Percentiles rank a stretch among this genome's conserved stretches.
phyloP scores from a whole-genome alignment of 805 yeast species.

The Clavispora carvajalis region DNA sequence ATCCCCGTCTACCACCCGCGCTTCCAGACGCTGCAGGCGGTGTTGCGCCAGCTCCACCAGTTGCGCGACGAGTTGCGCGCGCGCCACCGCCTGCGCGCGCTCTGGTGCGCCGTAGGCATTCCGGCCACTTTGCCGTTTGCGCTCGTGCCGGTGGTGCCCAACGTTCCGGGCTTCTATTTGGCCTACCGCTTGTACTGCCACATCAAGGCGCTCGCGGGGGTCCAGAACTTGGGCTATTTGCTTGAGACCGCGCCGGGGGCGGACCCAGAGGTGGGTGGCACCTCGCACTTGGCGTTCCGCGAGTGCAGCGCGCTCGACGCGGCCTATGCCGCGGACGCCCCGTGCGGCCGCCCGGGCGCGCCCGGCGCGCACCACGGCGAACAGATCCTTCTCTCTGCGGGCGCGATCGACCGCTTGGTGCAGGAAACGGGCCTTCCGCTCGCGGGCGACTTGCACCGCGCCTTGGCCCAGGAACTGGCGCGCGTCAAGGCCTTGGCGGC shows the following conservation, averaged over 20 bases:
- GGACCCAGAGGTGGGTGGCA: conserved; percentile 6
- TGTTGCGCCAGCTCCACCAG: conserved; percentile 35
- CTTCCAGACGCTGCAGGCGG: conserved; percentile 26
- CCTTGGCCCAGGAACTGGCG: conserved; percentile 49
- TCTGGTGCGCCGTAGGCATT: conserved; percentile 50
- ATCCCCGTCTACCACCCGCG: conserved; percentile 37
- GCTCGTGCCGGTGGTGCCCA: conserved; percentile 80
- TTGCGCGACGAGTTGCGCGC: conserved; percentile 42
- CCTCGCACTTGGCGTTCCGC: conserved; percentile 12
- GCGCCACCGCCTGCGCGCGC: conserved; percentile 52
- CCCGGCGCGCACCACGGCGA: conserved; percentile 19
- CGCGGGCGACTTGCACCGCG: conserved; percentile 42
- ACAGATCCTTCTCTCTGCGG: conserved; percentile 40
- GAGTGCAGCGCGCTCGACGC: conserved; percentile 13
- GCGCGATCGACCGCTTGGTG: conserved; percentile 42
- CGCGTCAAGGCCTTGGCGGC: conserved; percentile 14
- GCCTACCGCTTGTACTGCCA: conserved; percentile 81
- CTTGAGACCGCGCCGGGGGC: conserved; percentile 26
- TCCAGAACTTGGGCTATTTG: conserved; percentile 58
- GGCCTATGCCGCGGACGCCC: conserved; percentile 6
- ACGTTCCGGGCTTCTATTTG: conserved; percentile 85
- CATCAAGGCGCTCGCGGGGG: conserved; percentile 71
- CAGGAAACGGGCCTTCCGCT: conserved; percentile 40
- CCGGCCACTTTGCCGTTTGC: conserved; percentile 82
- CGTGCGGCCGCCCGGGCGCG: neutral